Percentiles rank a stretch among this genome's conserved stretches.
phyloP scores from a whole-genome alignment of 805 yeast species.

The Ogataea ganodermae region DNA sequence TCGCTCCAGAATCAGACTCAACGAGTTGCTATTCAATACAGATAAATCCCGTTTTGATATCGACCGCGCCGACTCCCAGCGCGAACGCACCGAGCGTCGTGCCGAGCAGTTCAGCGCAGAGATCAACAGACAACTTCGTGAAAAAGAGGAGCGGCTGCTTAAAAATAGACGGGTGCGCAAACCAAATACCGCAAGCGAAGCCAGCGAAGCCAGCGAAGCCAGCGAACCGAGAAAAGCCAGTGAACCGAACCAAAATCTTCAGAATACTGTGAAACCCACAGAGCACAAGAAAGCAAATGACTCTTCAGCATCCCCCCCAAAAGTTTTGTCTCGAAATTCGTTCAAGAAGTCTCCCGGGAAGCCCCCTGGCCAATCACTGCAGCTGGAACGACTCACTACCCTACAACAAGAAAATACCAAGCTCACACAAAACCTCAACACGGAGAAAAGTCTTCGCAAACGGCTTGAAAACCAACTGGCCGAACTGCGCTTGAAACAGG shows the following conservation, averaged over 20 bases:
- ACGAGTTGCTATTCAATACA: constrained; percentile 17
- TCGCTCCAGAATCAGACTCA: constrained; percentile 17
- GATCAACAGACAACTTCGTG: constrained; percentile 21
- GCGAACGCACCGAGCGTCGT: constrained; percentile 14
- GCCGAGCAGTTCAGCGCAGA: constrained; percentile 20
- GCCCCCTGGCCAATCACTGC: background rate
- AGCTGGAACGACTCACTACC: background rate
- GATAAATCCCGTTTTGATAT: constrained; percentile 8
- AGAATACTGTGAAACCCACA: too few relatives aligned
- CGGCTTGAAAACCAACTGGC: constrained; percentile 1
- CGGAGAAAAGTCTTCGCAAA: background rate
- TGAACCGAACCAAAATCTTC: too few relatives aligned
- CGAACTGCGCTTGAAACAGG: background rate
- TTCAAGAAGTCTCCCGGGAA: constrained; percentile 10
- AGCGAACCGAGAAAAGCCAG: constrained; percentile 5
- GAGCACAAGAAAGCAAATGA: too few relatives aligned
- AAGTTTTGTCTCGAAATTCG: too few relatives aligned
- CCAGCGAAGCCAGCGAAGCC: background rate
- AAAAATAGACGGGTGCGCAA: constrained; percentile 11
- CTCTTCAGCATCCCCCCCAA: too few relatives aligned
- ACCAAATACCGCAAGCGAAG: background rate
- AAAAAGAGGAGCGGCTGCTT: constrained; percentile 21
- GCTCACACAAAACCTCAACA: background rate
- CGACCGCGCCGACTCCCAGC: constrained; percentile 10
- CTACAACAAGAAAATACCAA: background rate